phyloP scores from a whole-genome alignment of 306 rosid genomes.

The Gastrolobium bilobum region DNA sequence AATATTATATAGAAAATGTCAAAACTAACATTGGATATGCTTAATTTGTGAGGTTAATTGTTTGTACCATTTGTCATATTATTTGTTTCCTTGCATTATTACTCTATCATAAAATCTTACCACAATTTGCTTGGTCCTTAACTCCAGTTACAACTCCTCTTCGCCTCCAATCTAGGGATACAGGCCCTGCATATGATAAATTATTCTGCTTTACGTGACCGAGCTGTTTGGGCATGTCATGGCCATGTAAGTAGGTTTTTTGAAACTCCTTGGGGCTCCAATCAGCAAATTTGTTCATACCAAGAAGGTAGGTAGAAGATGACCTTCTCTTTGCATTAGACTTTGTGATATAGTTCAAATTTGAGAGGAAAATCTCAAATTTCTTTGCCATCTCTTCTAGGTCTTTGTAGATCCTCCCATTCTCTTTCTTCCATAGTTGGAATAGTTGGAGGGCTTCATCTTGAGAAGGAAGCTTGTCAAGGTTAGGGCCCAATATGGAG shows the following conservation, averaged over 20 bases:
- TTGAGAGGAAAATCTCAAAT: constrained; percentile 57
- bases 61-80: too few species aligned
- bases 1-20: too few species aligned
- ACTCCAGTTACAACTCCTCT: constrained; percentile 55
- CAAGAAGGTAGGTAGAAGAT: constrained; percentile 23
- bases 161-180: constrained; percentile 63
- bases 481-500: constrained; percentile 41
- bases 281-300: constrained; percentile 64
- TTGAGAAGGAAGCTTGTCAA: constrained; percentile 48
- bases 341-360: constrained; percentile 55
- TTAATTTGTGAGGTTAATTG: too few species aligned
- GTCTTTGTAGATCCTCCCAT: constrained; percentile 51
- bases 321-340: constrained; percentile 46
- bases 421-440: constrained; percentile 55
- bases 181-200: constrained; percentile 48
- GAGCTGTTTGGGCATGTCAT: neutral
- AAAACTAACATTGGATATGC: too few species aligned
- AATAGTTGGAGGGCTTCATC: constrained; percentile 54
- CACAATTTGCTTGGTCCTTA: constrained; percentile 59
- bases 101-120: constrained; percentile 27
- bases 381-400: constrained; percentile 53
- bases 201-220: neutral
- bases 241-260: neutral
- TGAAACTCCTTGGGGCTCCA: constrained; percentile 60
- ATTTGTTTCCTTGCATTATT: too few species aligned